These are phyloP conservation scores for Lobosporangium transversale DNA, from an alignment of 192 early-diverging fungal genomes.

Conservation along the genomic window DNA sequence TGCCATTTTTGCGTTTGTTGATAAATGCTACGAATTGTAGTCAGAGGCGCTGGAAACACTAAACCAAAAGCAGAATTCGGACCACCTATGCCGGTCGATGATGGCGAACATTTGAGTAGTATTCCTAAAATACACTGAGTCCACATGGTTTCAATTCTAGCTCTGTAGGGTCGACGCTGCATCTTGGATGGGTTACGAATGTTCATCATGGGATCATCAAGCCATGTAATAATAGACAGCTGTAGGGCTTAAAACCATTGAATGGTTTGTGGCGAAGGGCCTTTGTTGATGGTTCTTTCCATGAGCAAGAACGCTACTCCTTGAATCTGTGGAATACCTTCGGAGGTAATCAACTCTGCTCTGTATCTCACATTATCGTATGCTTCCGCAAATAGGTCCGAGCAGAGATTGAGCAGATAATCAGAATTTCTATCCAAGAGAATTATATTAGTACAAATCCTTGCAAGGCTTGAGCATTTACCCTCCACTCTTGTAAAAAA, in stretches of 20 bases:
- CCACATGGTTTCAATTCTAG: conserved; percentile 18
- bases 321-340: conserved; percentile 11
- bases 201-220: conserved; percentile 5
- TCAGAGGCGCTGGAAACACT: background rate
- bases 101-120: conserved; percentile 4
- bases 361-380: conserved; percentile 8
- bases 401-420: conserved; percentile 10
- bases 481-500: too few relatives aligned
- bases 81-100: background rate
- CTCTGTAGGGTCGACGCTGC: background rate
- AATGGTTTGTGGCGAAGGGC: background rate
- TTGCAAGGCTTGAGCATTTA: too few relatives aligned
- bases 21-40: conserved; percentile 21
- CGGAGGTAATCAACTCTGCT: background rate
- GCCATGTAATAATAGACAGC: conserved; percentile 15
- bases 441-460: too few relatives aligned
- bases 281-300: conserved; percentile 41
- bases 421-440: background rate
- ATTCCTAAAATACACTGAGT: conserved; percentile 18
- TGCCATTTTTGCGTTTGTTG: conserved; percentile 2
- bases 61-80: conserved; percentile 21
- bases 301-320: conserved; percentile 19
- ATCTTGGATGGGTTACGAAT: conserved; percentile 11
- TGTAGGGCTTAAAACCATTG: conserved; percentile 14
- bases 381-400: conserved; percentile 14